Evolutionary conservation across 2,329 filamentous ascomycete genomes (phyloP), one percentile per base, ranked within the genome.

Genomic region (Penicillium sp.): DNA sequence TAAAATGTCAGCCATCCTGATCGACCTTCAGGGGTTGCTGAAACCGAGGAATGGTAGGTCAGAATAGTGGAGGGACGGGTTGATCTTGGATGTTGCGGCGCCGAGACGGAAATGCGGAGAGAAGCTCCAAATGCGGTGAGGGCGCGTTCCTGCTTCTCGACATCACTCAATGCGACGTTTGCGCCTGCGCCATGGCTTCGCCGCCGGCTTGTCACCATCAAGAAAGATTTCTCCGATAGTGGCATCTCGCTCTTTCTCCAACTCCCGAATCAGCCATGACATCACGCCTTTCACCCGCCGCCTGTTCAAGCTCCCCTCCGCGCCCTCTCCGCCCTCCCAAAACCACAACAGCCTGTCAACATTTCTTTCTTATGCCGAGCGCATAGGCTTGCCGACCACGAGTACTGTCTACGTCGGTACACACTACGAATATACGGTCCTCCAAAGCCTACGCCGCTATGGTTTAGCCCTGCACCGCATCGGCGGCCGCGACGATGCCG

Each of bases 401-500:
- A 70, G 62, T 42, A 68, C 69, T 2, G 62, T 64, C 36, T 70
- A 70, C 47, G 54, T 68, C 28, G 71, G 71, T 33, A 73, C 69
- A 3, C 57, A 64, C 41, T 74, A 74, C 56, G 71, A 74, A 54
- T 73, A 73, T 45, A 67, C 64, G 6, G 62, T 70, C 5, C 63
- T 64, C 20, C 34, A 58, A 19, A 64, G 59, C 23, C 63, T 74
- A 13, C 66, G 59, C 21, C 57, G 51, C 15, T 65, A 62, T 21
- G 62, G 59, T n/a, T 62, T 74, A 43, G 43, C 56, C 11, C 62
- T 73, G 1, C 52, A 62, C 43, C 70, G 70, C 20, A 62, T 70
- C 29, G 71, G 71, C 49, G 69, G 70, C 28, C 65, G 69, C 41
- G 62, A 64, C 11, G 71, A 74, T 48, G 60, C 60, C 27, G 71